Evolutionary conservation across 192 early-diverging fungal species (phyloP).

Genomic region (Coemansia sp.): DNA sequence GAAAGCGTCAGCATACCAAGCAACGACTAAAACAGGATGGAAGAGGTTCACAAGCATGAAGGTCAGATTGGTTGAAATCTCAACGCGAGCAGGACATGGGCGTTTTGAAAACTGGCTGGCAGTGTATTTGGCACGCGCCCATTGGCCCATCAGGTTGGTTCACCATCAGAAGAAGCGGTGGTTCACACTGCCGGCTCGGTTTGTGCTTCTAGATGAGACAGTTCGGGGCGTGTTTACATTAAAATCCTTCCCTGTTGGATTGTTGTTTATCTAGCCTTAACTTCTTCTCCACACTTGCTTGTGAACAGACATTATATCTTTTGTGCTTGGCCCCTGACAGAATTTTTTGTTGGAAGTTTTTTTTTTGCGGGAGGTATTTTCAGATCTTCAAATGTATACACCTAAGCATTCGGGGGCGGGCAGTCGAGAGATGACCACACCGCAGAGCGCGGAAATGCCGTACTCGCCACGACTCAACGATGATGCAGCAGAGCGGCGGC

Average conservation of each 20-base stretch:
- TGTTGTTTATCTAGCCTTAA: neutral
- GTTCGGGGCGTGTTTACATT: neutral
- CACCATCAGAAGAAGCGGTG: neutral
- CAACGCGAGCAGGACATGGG: neutral
- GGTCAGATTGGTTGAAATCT: neutral
- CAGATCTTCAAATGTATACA: conserved; percentile 28
- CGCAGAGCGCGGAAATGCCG: conserved; percentile 36
- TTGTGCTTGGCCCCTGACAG: neutral
- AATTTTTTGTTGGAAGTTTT: neutral
- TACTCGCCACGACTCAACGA: conserved; percentile 51
- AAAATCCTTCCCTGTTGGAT: neutral
- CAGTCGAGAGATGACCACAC: conserved; percentile 23
- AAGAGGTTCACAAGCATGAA: no score
- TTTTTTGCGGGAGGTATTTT: neutral
- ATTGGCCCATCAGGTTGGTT: conserved; percentile 4
- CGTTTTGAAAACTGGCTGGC: neutral
- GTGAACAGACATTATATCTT: neutral
- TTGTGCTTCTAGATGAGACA: neutral
- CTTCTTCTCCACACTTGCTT: neutral
- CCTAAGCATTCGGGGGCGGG: conserved; percentile 25
- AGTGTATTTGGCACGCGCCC: conserved; percentile 6
- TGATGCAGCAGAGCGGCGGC: conserved; percentile 53
- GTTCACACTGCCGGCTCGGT: neutral
- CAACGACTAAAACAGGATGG: conserved; percentile 1
- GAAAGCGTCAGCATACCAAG: neutral